Evolutionary conservation across 257 asterid genomes (phyloP).

Genomic region (Nemophila menziesii): DNA sequence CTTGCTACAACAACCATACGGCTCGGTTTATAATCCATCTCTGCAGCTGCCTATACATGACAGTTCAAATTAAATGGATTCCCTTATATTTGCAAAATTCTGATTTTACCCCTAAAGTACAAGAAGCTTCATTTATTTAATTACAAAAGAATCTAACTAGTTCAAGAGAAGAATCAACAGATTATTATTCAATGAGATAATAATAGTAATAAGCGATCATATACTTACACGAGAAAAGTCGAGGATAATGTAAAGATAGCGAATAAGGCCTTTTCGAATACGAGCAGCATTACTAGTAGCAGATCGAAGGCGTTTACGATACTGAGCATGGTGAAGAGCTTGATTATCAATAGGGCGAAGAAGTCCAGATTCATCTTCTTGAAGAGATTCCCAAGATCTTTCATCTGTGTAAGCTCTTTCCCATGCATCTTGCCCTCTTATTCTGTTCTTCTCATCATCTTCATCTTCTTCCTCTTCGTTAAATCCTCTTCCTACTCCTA

Average conservation of each 20-base stretch:
- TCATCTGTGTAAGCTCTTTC: slow-evolving; percentile 88
- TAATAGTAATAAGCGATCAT: no score
- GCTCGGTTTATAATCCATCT: slow-evolving; percentile 80
- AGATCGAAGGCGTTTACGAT: slow-evolving; percentile 69
- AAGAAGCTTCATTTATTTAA: neutral
- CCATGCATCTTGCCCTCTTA: slow-evolving; percentile 72
- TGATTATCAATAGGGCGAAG: slow-evolving; percentile 89
- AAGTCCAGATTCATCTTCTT: slow-evolving; percentile 91
- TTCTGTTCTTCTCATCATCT: slow-evolving; percentile 49
- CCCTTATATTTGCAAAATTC: no score
- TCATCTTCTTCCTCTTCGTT: slow-evolving; percentile 57
- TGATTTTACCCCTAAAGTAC: neutral
- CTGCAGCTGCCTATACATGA: slow-evolving; percentile 71
- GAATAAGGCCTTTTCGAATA: slow-evolving; percentile 89
- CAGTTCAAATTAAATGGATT: slow-evolving; percentile 12
- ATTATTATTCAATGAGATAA: neutral
- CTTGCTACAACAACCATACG: slow-evolving; percentile 78
- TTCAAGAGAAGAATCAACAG: neutral
- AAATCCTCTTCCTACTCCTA: slow-evolving; percentile 22
- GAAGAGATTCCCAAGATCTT: slow-evolving; percentile 95
- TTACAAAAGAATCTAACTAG: neutral
- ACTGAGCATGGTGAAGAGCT: slow-evolving; percentile 81
- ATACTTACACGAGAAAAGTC: slow-evolving; percentile 73
- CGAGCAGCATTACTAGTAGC: slow-evolving; percentile 35
- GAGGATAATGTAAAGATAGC: slow-evolving; percentile 64